Conservation (phyloP, 164 flowering plant genomes). For the Nelumbo lutea region DNA sequence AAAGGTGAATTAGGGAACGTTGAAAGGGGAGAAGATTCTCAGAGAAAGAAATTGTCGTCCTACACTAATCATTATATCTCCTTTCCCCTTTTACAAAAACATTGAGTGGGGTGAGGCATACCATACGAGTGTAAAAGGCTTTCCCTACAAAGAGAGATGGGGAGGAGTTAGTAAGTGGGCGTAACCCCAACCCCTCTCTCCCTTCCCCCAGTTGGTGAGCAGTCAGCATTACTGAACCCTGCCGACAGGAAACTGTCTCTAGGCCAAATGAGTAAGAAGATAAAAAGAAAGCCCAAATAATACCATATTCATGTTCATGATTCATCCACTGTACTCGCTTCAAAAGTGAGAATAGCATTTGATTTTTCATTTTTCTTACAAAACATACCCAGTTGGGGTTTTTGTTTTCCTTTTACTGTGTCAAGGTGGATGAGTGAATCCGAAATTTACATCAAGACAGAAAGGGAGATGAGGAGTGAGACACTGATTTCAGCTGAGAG, state of each 20-base stretch:
- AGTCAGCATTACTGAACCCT: slow-evolving; percentile 34
- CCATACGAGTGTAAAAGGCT: slow-evolving; percentile 33
- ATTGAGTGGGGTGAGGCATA: slow-evolving; percentile 33
- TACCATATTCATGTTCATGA: slow-evolving; percentile 11
- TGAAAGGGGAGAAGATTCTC: slow-evolving; percentile 48
- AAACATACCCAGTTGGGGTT: not conserved
- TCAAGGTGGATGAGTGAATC: slow-evolving; percentile 10
- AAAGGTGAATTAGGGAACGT: slow-evolving; percentile 20
- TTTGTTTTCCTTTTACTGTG: slow-evolving; percentile 11
- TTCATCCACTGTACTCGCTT: slow-evolving; percentile 1
- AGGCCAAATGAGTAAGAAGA: slow-evolving; percentile 22
- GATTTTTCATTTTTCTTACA: slow-evolving; percentile 6
- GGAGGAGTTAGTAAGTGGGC: not conserved
- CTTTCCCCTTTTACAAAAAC: slow-evolving; percentile 30
- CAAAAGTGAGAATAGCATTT: not conserved
- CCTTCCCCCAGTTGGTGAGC: slow-evolving; percentile 34
- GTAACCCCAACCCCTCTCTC: slow-evolving; percentile 7
- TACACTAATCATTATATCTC: slow-evolving; percentile 45
- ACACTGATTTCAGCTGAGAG: not conserved
- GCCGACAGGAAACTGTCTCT: slow-evolving; percentile 39
- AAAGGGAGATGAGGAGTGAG: not conserved
- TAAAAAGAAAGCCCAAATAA: slow-evolving; percentile 12
- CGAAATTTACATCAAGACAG: not conserved
- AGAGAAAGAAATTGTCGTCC: slow-evolving; percentile 41
- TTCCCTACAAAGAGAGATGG: slow-evolving; percentile 12